Evolutionary conservation across 202 grass and related monocot species (phyloP).

Genomic region (Miscanthus sacchariflorus): DNA sequence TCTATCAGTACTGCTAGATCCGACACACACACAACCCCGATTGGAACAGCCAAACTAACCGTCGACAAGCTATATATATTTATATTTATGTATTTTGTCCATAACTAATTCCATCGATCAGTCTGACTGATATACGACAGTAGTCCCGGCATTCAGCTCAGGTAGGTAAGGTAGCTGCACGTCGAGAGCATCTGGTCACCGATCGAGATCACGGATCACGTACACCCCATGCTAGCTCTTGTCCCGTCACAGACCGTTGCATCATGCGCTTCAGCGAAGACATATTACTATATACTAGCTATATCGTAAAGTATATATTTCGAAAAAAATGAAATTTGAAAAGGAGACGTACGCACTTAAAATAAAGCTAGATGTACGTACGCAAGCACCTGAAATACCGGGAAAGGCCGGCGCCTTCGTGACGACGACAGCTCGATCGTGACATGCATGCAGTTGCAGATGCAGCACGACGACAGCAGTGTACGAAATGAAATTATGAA

Average conservation of each 20-base stretch:
- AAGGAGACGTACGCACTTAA: neutral
- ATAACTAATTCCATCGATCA: neutral
- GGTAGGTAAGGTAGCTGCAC: too few relatives aligned
- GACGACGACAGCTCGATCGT: neutral
- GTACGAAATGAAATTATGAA: too few relatives aligned
- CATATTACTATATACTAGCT: too few relatives aligned
- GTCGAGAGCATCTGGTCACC: too few relatives aligned
- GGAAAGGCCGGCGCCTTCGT: neutral
- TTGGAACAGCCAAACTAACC: conserved; percentile 45
- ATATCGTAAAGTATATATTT: neutral
- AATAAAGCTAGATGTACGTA: neutral
- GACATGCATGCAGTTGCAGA: neutral
- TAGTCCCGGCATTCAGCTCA: too few relatives aligned
- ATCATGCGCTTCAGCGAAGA: neutral
- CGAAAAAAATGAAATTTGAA: neutral
- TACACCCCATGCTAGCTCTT: neutral
- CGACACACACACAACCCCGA: conserved; percentile 12
- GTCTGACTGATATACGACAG: neutral
- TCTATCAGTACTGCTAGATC: neutral
- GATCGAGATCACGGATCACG: too few relatives aligned
- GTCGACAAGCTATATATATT: neutral
- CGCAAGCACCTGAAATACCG: conserved; percentile 39
- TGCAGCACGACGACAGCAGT: neutral
- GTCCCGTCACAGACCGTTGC: neutral
- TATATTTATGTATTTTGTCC: neutral